These are phyloP conservation scores for Tolypocladium ovalisporum DNA, from an alignment of 2,329 filamentous ascomycete species.

Conservation along the genomic window DNA sequence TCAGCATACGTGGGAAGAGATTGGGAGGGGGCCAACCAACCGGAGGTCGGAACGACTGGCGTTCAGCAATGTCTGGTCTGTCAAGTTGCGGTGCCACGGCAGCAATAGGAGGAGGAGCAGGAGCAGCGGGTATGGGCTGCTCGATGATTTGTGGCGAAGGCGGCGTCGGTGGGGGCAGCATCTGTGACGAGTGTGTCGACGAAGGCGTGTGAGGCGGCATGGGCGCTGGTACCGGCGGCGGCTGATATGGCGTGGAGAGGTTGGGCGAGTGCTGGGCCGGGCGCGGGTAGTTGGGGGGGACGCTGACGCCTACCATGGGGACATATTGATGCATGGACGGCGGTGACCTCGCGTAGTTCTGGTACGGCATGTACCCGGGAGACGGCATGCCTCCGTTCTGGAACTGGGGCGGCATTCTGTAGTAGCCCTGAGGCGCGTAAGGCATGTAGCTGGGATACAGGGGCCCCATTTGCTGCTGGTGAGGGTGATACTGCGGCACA, in stretches of 20 bases:
- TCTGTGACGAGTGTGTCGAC: conserved; percentile 37
- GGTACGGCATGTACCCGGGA: conserved; percentile 37
- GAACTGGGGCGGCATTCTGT: conserved; percentile 49
- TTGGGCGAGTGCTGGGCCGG: conserved; percentile 40
- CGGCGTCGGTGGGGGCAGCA: conserved; percentile 33
- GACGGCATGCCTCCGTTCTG: conserved; percentile 38
- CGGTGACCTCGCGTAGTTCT: conserved; percentile 36
- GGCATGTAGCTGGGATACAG: conserved; percentile 42
- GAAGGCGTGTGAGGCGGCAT: conserved; percentile 39
- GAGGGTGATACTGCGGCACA: conserved; percentile 27
- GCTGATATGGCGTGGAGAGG: conserved; percentile 45
- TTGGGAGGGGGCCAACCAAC: conserved; percentile 28
- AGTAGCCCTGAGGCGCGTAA: conserved; percentile 34
- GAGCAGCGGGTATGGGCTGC: conserved; percentile 11
- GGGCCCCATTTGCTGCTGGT: conserved; percentile 31
- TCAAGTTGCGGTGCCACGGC: conserved; percentile 1
- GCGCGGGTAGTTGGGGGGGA: conserved; percentile 35
- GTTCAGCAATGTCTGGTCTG: conserved; percentile 5
- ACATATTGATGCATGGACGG: conserved; percentile 44
- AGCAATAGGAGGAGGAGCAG: background rate
- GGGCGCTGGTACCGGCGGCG: conserved; percentile 32
- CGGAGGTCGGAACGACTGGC: conserved; percentile 33
- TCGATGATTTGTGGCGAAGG: conserved; percentile 30
- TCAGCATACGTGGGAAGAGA: conserved; percentile 2
- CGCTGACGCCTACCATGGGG: conserved; percentile 36